These are phyloP conservation scores for Sporothrix schenckii DNA, from an alignment of 2,329 filamentous ascomycete species.

Conservation along the genomic window DNA sequence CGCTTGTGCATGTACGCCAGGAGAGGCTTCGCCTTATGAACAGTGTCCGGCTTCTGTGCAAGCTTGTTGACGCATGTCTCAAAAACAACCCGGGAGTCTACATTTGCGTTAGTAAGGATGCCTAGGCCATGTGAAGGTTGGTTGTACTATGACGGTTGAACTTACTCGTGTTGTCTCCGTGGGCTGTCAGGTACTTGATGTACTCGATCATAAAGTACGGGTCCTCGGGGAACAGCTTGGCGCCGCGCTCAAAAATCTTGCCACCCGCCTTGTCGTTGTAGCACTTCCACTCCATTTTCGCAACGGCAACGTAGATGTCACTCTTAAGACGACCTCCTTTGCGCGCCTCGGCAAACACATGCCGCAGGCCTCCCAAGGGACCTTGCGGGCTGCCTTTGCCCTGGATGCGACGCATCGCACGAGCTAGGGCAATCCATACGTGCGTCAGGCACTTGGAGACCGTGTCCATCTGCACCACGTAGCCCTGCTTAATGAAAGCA, in stretches of 20 bases:
- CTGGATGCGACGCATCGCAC: slow-evolving; percentile 91
- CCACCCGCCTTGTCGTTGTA: slow-evolving; percentile 92
- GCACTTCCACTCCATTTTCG: slow-evolving; percentile 90
- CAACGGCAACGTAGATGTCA: slow-evolving; percentile 92
- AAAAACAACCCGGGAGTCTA: slow-evolving; percentile 93
- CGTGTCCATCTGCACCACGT: slow-evolving; percentile 71
- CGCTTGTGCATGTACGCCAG: slow-evolving; percentile 94
- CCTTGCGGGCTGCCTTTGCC: slow-evolving; percentile 71
- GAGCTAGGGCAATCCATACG: slow-evolving; percentile 92
- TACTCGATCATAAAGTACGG: slow-evolving; percentile 94
- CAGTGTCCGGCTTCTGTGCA: slow-evolving; percentile 72
- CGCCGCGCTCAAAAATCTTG: slow-evolving; percentile 93
- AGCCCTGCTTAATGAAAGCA: slow-evolving; percentile 64
- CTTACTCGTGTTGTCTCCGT: slow-evolving; percentile 91
- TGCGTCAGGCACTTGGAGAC: slow-evolving; percentile 86
- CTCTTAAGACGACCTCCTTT: slow-evolving; percentile 85
- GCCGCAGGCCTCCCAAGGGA: slow-evolving; percentile 69
- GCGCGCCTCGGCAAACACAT: slow-evolving; percentile 86
- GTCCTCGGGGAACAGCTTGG: slow-evolving; percentile 91
- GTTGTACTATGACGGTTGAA: slow-evolving; percentile 35
- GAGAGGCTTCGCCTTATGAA: slow-evolving; percentile 77
- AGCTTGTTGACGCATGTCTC: slow-evolving; percentile 89
- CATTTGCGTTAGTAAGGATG: slow-evolving; percentile 34
- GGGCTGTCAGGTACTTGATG: slow-evolving; percentile 88
- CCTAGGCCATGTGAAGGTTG: background rate